Evolutionary conservation across 2,329 filamentous ascomycete species (phyloP).

Genomic region (Pseudocercospora fuligena): DNA sequence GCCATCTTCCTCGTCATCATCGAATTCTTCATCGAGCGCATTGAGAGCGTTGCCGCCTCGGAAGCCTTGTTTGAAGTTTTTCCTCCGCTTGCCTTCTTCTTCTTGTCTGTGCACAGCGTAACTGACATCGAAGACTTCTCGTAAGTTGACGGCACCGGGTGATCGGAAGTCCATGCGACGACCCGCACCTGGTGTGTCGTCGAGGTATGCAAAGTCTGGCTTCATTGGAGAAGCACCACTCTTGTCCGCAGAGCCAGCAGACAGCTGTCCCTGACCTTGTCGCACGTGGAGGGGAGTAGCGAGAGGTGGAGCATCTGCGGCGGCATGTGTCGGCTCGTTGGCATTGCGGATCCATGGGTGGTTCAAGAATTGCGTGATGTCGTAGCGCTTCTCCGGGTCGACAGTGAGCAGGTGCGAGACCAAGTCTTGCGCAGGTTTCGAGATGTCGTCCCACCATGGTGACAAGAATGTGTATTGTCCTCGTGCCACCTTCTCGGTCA

Average conservation of each 20-base stretch:
- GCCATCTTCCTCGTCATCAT: conserved; percentile 70
- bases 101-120: conserved; percentile 97
- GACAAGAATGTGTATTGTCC: conserved; percentile 98
- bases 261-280: conserved; percentile 57
- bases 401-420: conserved; percentile 93
- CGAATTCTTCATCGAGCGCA: conserved; percentile 66
- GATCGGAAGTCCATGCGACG: conserved; percentile 90
- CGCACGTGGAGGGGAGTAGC: conserved; percentile 66
- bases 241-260: conserved; percentile 33
- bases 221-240: conserved; percentile 49
- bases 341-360: conserved; percentile 89
- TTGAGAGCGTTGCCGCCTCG: conserved; percentile 65
- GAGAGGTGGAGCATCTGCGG: conserved; percentile 71
- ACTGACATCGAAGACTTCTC: conserved; percentile 97
- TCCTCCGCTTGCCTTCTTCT: conserved; percentile 90
- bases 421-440: conserved; percentile 89
- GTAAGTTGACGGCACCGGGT: conserved; percentile 89
- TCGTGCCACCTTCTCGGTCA: conserved; percentile 96
- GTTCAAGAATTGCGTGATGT: conserved; percentile 88
- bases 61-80: conserved; percentile 76
- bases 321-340: conserved; percentile 69
- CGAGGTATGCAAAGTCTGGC: conserved; percentile 58
- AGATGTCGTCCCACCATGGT: conserved; percentile 99
- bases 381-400: conserved; percentile 92
- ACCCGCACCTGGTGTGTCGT: conserved; percentile 59